Base-by-base conservation (phyloP, 208 protist species). In the Herpetomonas samuelpessoai region DNA sequence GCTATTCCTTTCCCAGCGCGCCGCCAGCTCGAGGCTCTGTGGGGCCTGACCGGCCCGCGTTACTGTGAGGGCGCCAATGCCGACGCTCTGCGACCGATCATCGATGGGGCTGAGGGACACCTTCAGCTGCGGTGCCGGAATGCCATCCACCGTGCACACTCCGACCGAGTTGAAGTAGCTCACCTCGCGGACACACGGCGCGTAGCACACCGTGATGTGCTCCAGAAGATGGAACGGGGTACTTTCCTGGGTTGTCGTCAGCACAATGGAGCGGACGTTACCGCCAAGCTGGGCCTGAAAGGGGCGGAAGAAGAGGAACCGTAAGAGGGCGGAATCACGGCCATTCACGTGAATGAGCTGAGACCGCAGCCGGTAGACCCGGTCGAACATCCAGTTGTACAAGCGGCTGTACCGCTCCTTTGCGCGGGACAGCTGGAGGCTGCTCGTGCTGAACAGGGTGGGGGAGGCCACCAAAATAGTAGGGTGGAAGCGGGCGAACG, bases 151-250 rank as follows among this genome's bases (percentile, higher is more conserved):
- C 26, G 81, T 77, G 59, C 72, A 80, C 3, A 96, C 71, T 14
- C 90, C 90, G 22, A 93, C 57, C 27, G 69, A 65, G 49, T 83
- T 79, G 7, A 78, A 65, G 62, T 86, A 96, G 68, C 74, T 83
- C 59, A 96, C 85, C 62, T 96, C 85, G 24, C 83, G 87, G 41
- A 92, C 59, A 31, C 74, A 66, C 21, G 90, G 83, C 3, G 83
- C 76, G 62, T 89, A 93, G 67, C 86, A 93, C 2, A 96, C 81
- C 10, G 74, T 67, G 73, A 93, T 84, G 57, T 92, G 78, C 68
- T 93, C 86, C 45, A 84, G 53, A 62, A 94, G 51, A 19, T 67
- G 48, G 63, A 90, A 92, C 4, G 81, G 55, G 16, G 81, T 81
- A 54, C 76, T 87, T 65, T 92, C 85, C 65, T 93, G 72, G n/a